Conservation (phyloP, 202 grass and related monocot species). For the Carex arenaria region DNA sequence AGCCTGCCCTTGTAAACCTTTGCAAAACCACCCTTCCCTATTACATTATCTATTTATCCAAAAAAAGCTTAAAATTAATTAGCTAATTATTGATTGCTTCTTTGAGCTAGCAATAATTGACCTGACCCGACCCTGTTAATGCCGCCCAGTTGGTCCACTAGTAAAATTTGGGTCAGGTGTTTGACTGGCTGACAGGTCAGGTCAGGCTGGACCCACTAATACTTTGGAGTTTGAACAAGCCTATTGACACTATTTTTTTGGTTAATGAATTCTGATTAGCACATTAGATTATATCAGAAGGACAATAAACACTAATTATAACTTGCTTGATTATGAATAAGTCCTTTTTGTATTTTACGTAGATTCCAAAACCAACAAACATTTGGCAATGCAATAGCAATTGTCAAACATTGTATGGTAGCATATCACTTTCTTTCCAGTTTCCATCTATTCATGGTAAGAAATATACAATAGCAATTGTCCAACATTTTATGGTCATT, state of each 20-base stretch:
- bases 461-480: conserved; percentile 19
- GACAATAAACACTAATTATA: neutral
- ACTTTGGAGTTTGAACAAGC: neutral
- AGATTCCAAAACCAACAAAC: neutral
- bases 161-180: neutral
- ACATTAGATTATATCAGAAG: neutral
- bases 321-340: no score
- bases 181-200: neutral
- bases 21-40: conserved; percentile 63
- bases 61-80: neutral
- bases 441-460: neutral
- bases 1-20: conserved; percentile 69
- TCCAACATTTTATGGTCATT: conserved; percentile 20
- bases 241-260: neutral
- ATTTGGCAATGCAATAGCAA: neutral
- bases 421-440: neutral
- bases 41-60: conserved; percentile 36
- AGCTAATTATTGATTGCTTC: neutral
- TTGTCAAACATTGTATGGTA: no score
- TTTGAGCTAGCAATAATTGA: neutral
- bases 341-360: no score
- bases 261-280: neutral
- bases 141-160: neutral
- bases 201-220: neutral
- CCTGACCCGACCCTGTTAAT: neutral